These are phyloP conservation scores for Astrothelium macrocarpum DNA, from an alignment of 495 filamentous ascomycete genomes.

Conservation along the genomic window DNA sequence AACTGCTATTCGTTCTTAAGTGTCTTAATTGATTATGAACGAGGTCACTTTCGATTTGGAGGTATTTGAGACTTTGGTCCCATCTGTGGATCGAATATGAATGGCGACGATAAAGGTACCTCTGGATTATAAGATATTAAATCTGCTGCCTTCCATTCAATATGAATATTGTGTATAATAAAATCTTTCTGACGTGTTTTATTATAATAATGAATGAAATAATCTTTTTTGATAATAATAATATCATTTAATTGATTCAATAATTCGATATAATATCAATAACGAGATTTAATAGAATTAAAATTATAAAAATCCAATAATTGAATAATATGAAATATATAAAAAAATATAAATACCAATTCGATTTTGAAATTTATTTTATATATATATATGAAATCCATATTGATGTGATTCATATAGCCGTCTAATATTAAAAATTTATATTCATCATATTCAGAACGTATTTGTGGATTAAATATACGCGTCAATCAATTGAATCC, in stretches of 20 bases:
- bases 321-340: neutral
- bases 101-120: neutral
- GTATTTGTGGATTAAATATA: neutral
- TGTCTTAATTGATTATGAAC: no score
- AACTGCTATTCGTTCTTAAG: no score
- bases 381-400: neutral
- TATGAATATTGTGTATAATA: neutral
- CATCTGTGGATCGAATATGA: no score
- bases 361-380: neutral
- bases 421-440: neutral
- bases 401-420: neutral
- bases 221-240: neutral
- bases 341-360: neutral
- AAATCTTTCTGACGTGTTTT: neutral
- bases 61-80: no score
- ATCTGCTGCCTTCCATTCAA: neutral
- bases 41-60: no score
- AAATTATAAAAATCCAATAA: neutral
- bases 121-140: neutral
- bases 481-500: neutral
- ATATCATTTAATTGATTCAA: neutral
- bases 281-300: neutral
- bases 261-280: neutral
- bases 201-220: neutral
- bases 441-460: neutral